phyloP scores from a whole-genome alignment of 179 eudicot genomes.

The Silene vulgaris region DNA sequence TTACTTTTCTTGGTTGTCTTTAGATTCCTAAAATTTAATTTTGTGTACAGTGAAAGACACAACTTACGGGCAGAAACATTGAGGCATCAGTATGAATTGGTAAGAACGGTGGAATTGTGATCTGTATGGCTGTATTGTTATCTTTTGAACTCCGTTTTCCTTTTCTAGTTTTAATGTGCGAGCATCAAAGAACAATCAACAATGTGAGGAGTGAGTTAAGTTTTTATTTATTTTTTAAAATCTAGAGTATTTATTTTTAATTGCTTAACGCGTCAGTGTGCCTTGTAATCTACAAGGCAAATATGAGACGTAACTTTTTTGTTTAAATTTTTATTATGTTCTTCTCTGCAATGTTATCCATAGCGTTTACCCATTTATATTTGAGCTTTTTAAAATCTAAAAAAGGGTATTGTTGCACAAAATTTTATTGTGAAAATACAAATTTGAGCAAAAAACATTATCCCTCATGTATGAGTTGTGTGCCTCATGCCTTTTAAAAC shows the following conservation, averaged over 20 bases:
- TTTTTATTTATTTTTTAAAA: not conserved
- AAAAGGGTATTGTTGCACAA: no score
- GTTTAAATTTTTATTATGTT: not conserved
- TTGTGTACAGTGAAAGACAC: slow-evolving; percentile 56
- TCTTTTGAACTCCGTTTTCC: not conserved
- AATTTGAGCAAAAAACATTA: no score
- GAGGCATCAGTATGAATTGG: slow-evolving; percentile 70
- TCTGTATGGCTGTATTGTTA: not conserved
- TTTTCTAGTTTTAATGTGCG: no score
- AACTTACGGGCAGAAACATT: slow-evolving; percentile 59
- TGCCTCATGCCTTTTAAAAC: not conserved
- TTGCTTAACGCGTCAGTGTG: no score
- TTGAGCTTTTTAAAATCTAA: no score
- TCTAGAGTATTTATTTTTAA: not conserved
- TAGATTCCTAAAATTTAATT: slow-evolving; percentile 10
- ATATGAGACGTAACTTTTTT: no score
- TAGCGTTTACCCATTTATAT: no score
- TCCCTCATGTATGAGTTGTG: not conserved
- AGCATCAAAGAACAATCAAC: no score
- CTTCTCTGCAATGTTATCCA: no score
- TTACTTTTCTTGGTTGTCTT: not conserved
- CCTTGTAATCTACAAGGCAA: no score
- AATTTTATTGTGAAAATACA: no score
- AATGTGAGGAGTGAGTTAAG: not conserved
- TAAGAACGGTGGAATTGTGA: slow-evolving; percentile 28